phyloP scores from a whole-genome alignment of 129 eudicot species.

The Apium graveolens region DNA sequence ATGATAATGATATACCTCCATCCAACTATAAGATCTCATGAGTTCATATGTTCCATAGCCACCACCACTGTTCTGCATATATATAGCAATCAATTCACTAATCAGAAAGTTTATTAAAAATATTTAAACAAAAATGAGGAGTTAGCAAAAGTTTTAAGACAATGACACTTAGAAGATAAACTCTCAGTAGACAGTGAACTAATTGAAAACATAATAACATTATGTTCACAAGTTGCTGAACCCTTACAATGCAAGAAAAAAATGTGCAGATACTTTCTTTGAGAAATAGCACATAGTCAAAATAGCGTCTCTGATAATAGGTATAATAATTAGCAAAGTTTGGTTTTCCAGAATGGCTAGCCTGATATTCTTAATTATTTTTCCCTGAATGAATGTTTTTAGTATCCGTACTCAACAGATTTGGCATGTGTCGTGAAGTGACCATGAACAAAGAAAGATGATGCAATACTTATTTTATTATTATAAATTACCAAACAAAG shows the following conservation, averaged over 20 bases:
- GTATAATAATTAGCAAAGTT: not conserved
- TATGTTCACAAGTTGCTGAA: not conserved
- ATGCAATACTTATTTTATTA: not conserved
- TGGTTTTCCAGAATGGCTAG: too few species aligned
- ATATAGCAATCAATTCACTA: slow-evolving; percentile 7
- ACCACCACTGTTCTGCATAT: slow-evolving; percentile 66
- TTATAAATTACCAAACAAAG: not conserved
- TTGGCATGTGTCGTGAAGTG: not conserved
- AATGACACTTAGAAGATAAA: not conserved
- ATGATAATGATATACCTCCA: slow-evolving; percentile 52
- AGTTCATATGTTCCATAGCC: slow-evolving; percentile 97
- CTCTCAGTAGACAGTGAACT: not conserved
- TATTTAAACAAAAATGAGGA: not conserved
- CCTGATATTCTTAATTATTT: not conserved
- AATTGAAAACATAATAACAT: not conserved
- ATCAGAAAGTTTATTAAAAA: slow-evolving; percentile 7
- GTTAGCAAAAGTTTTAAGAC: not conserved
- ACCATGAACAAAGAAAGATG: not conserved
- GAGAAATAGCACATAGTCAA: not conserved
- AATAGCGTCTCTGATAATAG: not conserved
- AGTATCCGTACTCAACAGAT: not conserved
- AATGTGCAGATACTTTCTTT: not conserved
- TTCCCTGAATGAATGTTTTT: not conserved
- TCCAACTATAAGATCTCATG: slow-evolving; percentile 88
- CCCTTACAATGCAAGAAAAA: not conserved